Base-by-base conservation (phyloP, 2,329 filamentous ascomycete species). In the Salinomyces thailandicus region DNA sequence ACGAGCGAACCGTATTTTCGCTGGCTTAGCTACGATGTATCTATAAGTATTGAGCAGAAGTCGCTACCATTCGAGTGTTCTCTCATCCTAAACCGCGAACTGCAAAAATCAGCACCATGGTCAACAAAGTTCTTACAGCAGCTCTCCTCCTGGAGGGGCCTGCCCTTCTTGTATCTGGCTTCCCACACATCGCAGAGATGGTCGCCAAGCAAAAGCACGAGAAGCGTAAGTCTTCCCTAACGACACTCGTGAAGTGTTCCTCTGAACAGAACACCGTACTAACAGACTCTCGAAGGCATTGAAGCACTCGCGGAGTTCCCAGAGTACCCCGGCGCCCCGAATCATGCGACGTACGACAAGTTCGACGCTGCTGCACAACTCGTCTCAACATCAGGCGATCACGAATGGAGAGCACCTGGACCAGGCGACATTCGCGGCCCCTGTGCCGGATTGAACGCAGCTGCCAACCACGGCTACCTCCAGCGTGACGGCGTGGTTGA, bases 391-490 rank as follows among this genome's bases (percentile, higher is more conserved):
- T 45, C 47, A 18, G 53, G 53, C n/a, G 39, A 46, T 1, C 53
- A 63, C 47, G 30, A 51, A 33, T 66, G 59, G 33, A 41, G 53
- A 13, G 55, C 61, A 9, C 62, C 63, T 3, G 51, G 48, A 2
- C 38, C 49, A 2, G 52, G 46, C 9, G 64, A 67, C 38, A 61
- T 67, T 31, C 59, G 62, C 32, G 62, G 61, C 7, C 54, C 54
- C 7, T 67, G 63, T 41, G 63, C 63, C 7, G 62, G 62, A 16
- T 39, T 65, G 27, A 66, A 66, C 33, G 52, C 60, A 8, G 60
- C 60, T 14, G 63, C 63, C 7, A 67, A 67, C 39, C 61, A 64
- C 45, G 54, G 57, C 47, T 26, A 26, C 22, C 22, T 26, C n/a
- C 22, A 8, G n/a, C 22, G 22, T n/a, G 22, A 26, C 22, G 22